These are phyloP conservation scores for Phytophthora citricola DNA, from an alignment of 352 stramenopile species.

Conservation along the genomic window DNA sequence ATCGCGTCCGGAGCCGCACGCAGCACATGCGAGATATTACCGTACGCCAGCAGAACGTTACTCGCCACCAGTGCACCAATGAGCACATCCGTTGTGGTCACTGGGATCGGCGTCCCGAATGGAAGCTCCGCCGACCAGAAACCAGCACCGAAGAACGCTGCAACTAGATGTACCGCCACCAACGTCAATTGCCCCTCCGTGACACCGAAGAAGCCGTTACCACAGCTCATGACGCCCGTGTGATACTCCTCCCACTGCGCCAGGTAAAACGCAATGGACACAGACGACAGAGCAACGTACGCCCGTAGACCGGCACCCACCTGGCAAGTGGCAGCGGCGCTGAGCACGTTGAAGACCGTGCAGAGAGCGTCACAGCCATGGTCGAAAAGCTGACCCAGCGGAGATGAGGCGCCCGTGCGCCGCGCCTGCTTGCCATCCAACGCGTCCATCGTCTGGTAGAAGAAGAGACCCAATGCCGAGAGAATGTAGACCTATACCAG, in stretches of 20 bases:
- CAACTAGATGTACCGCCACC: slow-evolving; percentile 67
- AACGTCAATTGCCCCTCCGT: slow-evolving; percentile 86
- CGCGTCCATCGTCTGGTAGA: slow-evolving; percentile 99
- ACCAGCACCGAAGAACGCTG: slow-evolving; percentile 57
- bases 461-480: slow-evolving; percentile 79
- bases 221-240: slow-evolving; percentile 90
- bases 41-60: slow-evolving; percentile 78
- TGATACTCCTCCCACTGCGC: slow-evolving; percentile 92
- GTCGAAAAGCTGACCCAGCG: slow-evolving; percentile 98
- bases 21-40: slow-evolving; percentile 83
- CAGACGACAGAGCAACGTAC: slow-evolving; percentile 74
- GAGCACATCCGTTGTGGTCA: slow-evolving; percentile 64
- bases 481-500: slow-evolving; percentile 66
- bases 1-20: slow-evolving; percentile 59
- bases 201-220: slow-evolving; percentile 85
- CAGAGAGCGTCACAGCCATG: slow-evolving; percentile 93
- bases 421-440: slow-evolving; percentile 99
- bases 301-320: slow-evolving; percentile 48
- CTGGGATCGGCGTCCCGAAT: slow-evolving; percentile 18
- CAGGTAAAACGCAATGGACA: slow-evolving; percentile 86
- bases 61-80: slow-evolving; percentile 66
- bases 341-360: slow-evolving; percentile 84
- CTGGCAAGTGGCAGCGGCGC: slow-evolving; percentile 70
- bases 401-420: slow-evolving; percentile 93
- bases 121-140: slow-evolving; percentile 65